These are phyloP conservation scores for Picea sitchensis DNA, from an alignment of 75 land plant genomes.

Conservation along the genomic window DNA sequence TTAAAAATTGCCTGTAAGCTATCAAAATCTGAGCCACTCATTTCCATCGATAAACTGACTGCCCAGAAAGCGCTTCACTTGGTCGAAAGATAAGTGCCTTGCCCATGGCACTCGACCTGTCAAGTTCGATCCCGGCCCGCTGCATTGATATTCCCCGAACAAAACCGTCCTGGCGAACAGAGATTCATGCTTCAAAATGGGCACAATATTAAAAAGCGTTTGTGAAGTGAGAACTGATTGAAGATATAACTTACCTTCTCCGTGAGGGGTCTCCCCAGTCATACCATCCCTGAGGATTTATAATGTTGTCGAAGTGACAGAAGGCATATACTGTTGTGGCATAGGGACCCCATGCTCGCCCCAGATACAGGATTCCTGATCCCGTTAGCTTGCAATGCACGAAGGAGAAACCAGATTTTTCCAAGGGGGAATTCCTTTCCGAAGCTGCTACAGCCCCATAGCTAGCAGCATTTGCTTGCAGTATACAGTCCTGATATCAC, in stretches of 20 bases:
- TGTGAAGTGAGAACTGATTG: neutral
- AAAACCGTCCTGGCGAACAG: slow-evolving; percentile 58
- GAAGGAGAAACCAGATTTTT: slow-evolving; percentile 75
- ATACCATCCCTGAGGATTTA: slow-evolving; percentile 63
- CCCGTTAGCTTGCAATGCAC: slow-evolving; percentile 59
- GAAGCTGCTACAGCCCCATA: slow-evolving; percentile 82
- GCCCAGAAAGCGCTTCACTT: slow-evolving; percentile 49
- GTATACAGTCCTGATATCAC: slow-evolving; percentile 46
- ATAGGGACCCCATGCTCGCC: slow-evolving; percentile 87
- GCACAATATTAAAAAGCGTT: neutral
- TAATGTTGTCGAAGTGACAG: slow-evolving; percentile 50
- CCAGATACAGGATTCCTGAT: slow-evolving; percentile 46
- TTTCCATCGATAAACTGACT: slow-evolving; percentile 55
- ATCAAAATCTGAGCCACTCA: slow-evolving; percentile 49
- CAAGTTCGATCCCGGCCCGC: slow-evolving; percentile 58
- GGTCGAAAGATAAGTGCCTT: slow-evolving; percentile 32
- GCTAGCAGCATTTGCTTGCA: slow-evolving; percentile 35
- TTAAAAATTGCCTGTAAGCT: neutral
- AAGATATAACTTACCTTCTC: slow-evolving; percentile 25
- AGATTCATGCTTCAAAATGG: neutral
- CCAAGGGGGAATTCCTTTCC: slow-evolving; percentile 38
- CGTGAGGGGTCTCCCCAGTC: slow-evolving; percentile 69
- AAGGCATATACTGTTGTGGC: slow-evolving; percentile 56
- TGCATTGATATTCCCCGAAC: slow-evolving; percentile 69
- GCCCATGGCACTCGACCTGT: slow-evolving; percentile 55